Base-by-base conservation (phyloP, 2,329 filamentous ascomycete species). In the Cordyceps tenuipes region DNA sequence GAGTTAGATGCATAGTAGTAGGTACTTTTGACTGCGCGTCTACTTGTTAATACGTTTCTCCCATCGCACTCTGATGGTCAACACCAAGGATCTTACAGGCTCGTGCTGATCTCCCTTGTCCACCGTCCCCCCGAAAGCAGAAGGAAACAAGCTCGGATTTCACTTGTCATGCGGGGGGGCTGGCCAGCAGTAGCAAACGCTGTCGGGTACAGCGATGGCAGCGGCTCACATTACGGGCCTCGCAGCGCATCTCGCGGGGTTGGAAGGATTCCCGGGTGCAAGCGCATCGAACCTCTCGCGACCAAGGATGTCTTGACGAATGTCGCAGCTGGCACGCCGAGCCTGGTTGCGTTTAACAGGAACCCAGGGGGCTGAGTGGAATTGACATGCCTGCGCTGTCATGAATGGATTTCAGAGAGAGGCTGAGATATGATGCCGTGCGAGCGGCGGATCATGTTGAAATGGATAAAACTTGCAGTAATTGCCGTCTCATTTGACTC, bases 281-380 rank as follows among this genome's bases (percentile, higher is more conserved):
- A 67, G 54, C 75, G 77, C 64, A 77, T 84, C 63, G 68, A 72
- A 64, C 68, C 69, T 56, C 72, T 78, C 41, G 71, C 73, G 44
- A 73, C 71, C 55, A 72, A 70, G 62, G 71, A 72, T 57, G 72
- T 74, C 62, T 70, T 78, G 52, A 70, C 69, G 31, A 67, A 69
- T 61, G 60, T 77, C 3, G 73, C 71, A 50, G 69, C 65, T 59
- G 71, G 75, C 62, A 80, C 77, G 56, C 67, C 70, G 65, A 82
- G 83, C 74, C 67, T 74, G 62, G 72, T 84, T 55, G 79, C 76
- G 50, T 83, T 80, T 71, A 83, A 84, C 71, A 78, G 79, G 6
- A 59, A 59, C 19, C 57, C 57, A 12, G 15, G 19, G 15, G 57
- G 57, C 3, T 59, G 41, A 59, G 4, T 12, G 21, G 5, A 17